Evolutionary conservation across 2,329 filamentous ascomycete species (phyloP).

Genomic region (Ceratocystis alfenasii): DNA sequence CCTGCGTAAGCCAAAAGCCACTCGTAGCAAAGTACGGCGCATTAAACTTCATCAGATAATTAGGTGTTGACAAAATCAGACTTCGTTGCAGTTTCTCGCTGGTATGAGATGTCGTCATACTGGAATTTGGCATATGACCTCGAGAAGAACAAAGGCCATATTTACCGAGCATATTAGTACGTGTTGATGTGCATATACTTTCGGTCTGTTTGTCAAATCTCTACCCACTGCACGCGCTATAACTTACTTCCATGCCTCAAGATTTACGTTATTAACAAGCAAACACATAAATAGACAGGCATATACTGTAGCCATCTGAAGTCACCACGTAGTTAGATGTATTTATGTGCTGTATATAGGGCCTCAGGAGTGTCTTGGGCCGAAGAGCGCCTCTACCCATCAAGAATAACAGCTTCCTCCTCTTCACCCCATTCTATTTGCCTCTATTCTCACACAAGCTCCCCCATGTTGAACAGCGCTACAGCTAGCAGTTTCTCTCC

Average conservation of each 20-base stretch:
- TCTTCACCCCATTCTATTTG: background rate
- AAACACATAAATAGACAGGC: background rate
- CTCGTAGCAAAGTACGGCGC: background rate
- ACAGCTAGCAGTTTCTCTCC: slow-evolving; percentile 29
- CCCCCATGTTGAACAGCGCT: slow-evolving; percentile 27
- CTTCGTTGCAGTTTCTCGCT: background rate
- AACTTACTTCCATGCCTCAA: background rate
- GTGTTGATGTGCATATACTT: background rate
- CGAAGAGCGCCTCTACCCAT: background rate
- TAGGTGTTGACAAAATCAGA: background rate
- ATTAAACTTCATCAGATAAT: background rate
- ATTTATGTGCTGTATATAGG: background rate
- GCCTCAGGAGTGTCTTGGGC: background rate
- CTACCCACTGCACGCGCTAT: background rate
- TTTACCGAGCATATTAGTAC: background rate
- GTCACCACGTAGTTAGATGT: background rate
- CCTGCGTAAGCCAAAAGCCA: background rate
- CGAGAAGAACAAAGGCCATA: background rate
- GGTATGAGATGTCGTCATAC: background rate
- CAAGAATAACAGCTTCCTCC: background rate
- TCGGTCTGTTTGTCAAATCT: background rate
- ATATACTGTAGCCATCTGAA: background rate
- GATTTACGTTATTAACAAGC: background rate
- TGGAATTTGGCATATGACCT: background rate
- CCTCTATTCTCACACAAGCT: slow-evolving; percentile 12